Percentiles rank a stretch among this genome's conserved stretches.
Evolutionary conservation across 2,329 filamentous ascomycete species (phyloP).

Genomic region (Corinectria fuckeliana): DNA sequence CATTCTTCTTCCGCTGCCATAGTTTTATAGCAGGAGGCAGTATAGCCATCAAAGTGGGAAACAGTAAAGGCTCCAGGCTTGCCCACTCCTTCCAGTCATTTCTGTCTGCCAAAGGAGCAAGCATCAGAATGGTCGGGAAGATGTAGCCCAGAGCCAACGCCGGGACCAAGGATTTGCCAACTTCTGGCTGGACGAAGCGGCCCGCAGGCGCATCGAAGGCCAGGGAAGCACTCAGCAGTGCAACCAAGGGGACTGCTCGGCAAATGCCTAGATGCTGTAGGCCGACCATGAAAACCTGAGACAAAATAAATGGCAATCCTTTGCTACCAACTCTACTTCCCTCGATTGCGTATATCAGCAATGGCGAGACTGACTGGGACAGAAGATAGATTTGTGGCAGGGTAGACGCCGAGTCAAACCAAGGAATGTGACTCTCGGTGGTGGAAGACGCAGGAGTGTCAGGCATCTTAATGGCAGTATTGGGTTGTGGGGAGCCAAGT

Average conservation of each 20-base stretch:
- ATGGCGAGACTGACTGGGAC: constrained; percentile 28
- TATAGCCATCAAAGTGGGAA: neutral
- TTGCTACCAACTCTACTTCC: constrained; percentile 30
- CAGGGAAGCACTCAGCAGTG: neutral
- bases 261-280: constrained; percentile 21
- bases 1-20: neutral
- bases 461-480: neutral
- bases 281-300: constrained; percentile 18
- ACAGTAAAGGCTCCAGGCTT: neutral
- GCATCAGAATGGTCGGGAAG: constrained; percentile 4
- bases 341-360: constrained; percentile 35
- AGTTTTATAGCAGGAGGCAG: neutral
- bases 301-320: constrained; percentile 16
- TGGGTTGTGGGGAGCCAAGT: too few species aligned
- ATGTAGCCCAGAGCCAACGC: constrained; percentile 24
- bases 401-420: too few species aligned
- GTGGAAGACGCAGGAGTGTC: neutral
- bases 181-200: constrained; percentile 1
- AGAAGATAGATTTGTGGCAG: constrained; percentile 14
- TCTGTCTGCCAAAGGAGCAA: neutral
- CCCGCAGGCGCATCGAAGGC: neutral
- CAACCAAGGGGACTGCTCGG: constrained; percentile 19
- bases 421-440: neutral
- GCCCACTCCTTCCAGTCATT: neutral
- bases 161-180: constrained; percentile 25